These are phyloP conservation scores for Leptosphaerulina australis DNA, from an alignment of 2,329 filamentous ascomycete species.

Conservation along the genomic window DNA sequence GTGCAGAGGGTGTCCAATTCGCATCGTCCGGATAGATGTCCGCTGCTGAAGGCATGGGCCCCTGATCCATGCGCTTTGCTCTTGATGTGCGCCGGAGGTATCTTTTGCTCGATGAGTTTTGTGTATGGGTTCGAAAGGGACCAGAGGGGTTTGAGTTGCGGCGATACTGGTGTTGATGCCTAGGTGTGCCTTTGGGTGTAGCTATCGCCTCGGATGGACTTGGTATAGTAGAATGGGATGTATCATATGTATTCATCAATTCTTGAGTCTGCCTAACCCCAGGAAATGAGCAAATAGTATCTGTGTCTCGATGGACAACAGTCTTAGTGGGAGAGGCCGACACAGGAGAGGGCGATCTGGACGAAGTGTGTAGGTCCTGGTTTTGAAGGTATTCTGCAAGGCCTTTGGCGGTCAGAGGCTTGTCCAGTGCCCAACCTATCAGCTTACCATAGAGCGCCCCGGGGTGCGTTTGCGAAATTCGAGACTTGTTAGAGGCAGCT, in stretches of 20 bases:
- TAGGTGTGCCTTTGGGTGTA: background rate
- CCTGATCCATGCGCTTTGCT: constrained; percentile 37
- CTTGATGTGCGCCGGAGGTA: constrained; percentile 19
- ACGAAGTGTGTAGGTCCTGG: background rate
- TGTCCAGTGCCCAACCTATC: constrained; percentile 27
- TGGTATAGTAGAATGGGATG: background rate
- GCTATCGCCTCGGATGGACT: background rate
- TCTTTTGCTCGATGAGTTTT: constrained; percentile 3
- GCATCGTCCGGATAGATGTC: constrained; percentile 44
- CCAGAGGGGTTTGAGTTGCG: constrained; percentile 9
- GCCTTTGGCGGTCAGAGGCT: constrained; percentile 29
- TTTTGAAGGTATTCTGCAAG: constrained; percentile 24
- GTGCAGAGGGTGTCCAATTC: constrained; percentile 6
- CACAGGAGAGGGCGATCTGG: background rate
- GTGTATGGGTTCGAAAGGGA: constrained; percentile 6
- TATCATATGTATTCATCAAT: background rate
- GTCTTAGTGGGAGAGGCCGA: background rate
- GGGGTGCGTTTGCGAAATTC: background rate
- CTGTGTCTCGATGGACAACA: background rate
- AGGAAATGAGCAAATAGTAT: background rate
- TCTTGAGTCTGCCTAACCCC: too few species aligned
- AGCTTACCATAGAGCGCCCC: constrained; percentile 27
- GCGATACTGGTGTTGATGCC: background rate
- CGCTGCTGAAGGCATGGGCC: constrained; percentile 36
- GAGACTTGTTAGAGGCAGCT: constrained; percentile 7